Conservation (phyloP, 768 basidiomycete genomes). For the Ramaria rubella region DNA sequence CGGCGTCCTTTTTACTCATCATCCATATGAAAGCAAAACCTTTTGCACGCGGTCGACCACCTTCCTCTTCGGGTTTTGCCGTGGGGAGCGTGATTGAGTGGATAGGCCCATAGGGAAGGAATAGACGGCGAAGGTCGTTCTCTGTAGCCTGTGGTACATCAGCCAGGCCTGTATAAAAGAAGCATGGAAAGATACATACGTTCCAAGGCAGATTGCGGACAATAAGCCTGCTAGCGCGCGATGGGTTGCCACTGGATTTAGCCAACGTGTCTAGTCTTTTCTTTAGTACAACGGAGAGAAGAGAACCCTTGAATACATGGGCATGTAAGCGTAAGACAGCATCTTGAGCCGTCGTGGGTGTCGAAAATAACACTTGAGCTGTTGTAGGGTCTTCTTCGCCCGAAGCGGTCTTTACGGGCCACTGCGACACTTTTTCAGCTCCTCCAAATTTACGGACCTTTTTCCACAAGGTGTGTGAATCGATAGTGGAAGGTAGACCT, state of each 20-base stretch:
- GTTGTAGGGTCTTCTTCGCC: slow-evolving; percentile 43
- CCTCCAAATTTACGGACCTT: slow-evolving; percentile 75
- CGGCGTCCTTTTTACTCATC: slow-evolving; percentile 77
- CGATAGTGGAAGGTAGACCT: slow-evolving; percentile 58
- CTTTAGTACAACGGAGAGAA: slow-evolving; percentile 85
- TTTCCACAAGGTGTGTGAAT: slow-evolving; percentile 73
- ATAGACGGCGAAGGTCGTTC: slow-evolving; percentile 77
- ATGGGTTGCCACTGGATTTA: slow-evolving; percentile 50
- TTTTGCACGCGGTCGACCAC: slow-evolving; percentile 36
- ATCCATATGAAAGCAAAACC: slow-evolving; percentile 98
- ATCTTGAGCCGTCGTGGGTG: slow-evolving; percentile 57
- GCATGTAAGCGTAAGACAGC: slow-evolving; percentile 81
- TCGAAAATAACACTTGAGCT: slow-evolving; percentile 73
- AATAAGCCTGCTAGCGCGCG: slow-evolving; percentile 75
- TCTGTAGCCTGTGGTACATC: slow-evolving; percentile 55
- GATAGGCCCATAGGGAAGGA: slow-evolving; percentile 84
- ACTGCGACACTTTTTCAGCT: slow-evolving; percentile 63
- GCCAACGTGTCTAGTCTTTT: slow-evolving; percentile 68
- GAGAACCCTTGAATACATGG: slow-evolving; percentile 83
- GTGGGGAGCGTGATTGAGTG: slow-evolving; percentile 77
- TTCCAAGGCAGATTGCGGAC: slow-evolving; percentile 82
- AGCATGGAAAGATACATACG: slow-evolving; percentile 21
- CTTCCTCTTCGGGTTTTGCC: slow-evolving; percentile 26
- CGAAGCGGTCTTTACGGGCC: slow-evolving; percentile 43
- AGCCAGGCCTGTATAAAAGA: not conserved